These are phyloP conservation scores for Amanita thiersii DNA, from an alignment of 768 basidiomycete genomes.

Conservation along the genomic window DNA sequence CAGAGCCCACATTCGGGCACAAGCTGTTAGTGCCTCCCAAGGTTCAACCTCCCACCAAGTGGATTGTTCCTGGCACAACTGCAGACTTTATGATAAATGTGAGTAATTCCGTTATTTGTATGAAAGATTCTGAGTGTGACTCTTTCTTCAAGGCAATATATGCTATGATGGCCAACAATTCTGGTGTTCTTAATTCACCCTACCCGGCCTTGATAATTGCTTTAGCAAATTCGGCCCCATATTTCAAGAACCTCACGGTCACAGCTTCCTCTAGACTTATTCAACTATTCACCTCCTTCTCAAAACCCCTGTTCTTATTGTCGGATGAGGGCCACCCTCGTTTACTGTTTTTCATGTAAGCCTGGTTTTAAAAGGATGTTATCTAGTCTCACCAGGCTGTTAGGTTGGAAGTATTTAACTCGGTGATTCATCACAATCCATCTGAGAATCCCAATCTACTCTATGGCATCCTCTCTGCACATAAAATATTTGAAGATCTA, in stretches of 20 bases:
- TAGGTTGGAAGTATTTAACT: conserved; percentile 90
- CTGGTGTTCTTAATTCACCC: conserved; percentile 70
- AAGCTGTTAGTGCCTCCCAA: conserved; percentile 60
- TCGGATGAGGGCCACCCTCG: conserved; percentile 95
- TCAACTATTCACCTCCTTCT: conserved; percentile 88
- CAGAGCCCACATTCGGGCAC: conserved; percentile 71
- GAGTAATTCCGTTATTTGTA: conserved; percentile 17
- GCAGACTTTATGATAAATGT: conserved; percentile 89
- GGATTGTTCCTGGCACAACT: conserved; percentile 61
- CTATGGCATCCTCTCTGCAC: conserved; percentile 78
- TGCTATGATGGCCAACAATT: conserved; percentile 81
- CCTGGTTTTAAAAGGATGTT: not conserved
- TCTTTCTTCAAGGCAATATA: conserved; percentile 84
- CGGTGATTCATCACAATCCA: conserved; percentile 69
- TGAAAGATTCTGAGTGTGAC: conserved; percentile 7
- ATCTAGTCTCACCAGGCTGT: not conserved
- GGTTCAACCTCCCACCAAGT: conserved; percentile 67
- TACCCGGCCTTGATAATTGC: conserved; percentile 93
- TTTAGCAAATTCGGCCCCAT: conserved; percentile 82
- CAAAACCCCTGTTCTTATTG: conserved; percentile 81
- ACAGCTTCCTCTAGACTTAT: conserved; percentile 77
- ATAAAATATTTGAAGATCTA: conserved; percentile 81
- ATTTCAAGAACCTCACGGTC: conserved; percentile 74
- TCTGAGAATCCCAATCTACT: conserved; percentile 82
- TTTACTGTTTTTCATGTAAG: conserved; percentile 82